Conservation (phyloP, 768 basidiomycete genomes). For the Macrocybe gigantea region DNA sequence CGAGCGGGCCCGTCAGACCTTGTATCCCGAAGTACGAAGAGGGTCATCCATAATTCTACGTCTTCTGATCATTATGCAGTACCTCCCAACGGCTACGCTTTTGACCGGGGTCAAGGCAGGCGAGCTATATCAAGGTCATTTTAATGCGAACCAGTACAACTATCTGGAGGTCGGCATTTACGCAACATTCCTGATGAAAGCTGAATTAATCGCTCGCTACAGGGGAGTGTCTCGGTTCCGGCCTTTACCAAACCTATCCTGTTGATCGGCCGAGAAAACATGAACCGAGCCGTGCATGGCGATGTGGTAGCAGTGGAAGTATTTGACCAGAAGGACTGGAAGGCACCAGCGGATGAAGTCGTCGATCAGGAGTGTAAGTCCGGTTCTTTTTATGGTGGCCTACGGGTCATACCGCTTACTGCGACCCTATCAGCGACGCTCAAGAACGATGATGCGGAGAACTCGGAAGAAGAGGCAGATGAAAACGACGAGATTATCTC, state of each 20-base stretch:
- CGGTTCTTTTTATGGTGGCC: not conserved
- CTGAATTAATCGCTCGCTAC: not conserved
- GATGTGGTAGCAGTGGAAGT: conserved; percentile 91
- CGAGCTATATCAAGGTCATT: conserved; percentile 85
- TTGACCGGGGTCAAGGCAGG: conserved; percentile 83
- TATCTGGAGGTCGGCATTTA: conserved; percentile 70
- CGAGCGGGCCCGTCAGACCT: conserved; percentile 42
- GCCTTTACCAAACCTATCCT: conserved; percentile 74
- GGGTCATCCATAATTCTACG: not conserved
- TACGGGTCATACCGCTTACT: not conserved
- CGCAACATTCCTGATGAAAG: too few relatives aligned
- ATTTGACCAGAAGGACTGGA: conserved; percentile 86
- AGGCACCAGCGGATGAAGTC: conserved; percentile 85
- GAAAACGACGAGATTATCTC: conserved; percentile 32
- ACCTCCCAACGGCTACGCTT: conserved; percentile 66
- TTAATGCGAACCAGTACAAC: conserved; percentile 93
- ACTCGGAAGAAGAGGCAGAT: conserved; percentile 54
- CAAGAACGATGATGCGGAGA: conserved; percentile 83
- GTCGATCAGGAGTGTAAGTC: conserved; percentile 84
- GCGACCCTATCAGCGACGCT: conserved; percentile 52
- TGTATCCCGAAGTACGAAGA: conserved; percentile 69
- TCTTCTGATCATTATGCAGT: conserved; percentile 40
- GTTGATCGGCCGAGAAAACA: conserved; percentile 82
- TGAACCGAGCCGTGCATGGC: conserved; percentile 94
- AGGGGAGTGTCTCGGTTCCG: conserved; percentile 80